These are phyloP conservation scores for Ophiostoma sp. DNA, from an alignment of 2,329 filamentous ascomycete genomes.

Conservation along the genomic window DNA sequence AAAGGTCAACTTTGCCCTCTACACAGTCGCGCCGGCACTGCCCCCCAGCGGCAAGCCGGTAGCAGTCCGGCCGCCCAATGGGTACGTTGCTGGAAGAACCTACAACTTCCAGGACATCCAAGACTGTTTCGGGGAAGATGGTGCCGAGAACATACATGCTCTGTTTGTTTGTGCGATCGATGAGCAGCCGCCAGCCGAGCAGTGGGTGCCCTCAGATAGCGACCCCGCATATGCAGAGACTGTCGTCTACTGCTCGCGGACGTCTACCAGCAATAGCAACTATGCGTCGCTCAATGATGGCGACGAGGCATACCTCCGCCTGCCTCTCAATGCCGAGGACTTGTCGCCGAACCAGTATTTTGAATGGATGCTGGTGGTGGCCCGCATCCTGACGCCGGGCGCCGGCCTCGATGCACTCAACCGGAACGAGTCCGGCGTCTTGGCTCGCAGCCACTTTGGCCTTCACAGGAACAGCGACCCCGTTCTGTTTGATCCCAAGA, in stretches of 20 bases:
- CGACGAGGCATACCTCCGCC: constrained; percentile 23
- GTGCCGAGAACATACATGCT: not conserved
- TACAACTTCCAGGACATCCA: not conserved
- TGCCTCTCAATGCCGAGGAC: constrained; percentile 6
- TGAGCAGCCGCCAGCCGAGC: constrained; percentile 12
- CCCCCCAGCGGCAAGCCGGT: not conserved
- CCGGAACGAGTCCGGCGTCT: not conserved
- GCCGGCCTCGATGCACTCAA: constrained; percentile 17
- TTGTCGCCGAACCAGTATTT: constrained; percentile 19
- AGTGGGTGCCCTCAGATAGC: not conserved
- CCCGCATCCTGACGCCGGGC: constrained; percentile 24
- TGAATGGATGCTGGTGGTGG: constrained; percentile 15
- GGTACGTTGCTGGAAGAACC: not conserved
- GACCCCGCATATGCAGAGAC: not conserved
- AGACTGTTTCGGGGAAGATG: not conserved
- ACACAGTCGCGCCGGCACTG: not conserved
- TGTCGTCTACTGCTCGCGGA: constrained; percentile 16
- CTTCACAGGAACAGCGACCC: not conserved
- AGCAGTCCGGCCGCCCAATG: not conserved
- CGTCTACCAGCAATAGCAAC: not conserved
- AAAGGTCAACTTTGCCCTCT: constrained; percentile 9
- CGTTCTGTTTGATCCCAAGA: not conserved
- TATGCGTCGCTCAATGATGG: not conserved
- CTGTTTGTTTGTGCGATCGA: constrained; percentile 19
- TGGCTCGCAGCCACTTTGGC: constrained; percentile 13